A percentile compares a stretch with the other conserved stretches of the same genome.
Conservation (phyloP, 176 grass and related monocot genomes). For the Carex scoparia region DNA sequence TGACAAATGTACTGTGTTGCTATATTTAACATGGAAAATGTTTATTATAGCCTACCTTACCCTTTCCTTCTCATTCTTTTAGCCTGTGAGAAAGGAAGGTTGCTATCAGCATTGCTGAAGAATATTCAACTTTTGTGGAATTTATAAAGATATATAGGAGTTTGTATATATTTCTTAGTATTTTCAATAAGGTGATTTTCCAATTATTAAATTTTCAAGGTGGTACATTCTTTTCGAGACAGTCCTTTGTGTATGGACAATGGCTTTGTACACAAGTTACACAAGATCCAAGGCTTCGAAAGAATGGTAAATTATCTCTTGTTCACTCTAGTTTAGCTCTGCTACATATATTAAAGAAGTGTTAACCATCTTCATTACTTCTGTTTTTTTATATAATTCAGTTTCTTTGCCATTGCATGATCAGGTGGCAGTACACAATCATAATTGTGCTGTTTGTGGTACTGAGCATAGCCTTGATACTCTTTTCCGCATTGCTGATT, state of each 20-base stretch:
- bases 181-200: neutral
- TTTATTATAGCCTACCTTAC: neutral
- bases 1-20: neutral
- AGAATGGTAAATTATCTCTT: constrained; percentile 31
- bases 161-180: neutral
- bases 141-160: neutral
- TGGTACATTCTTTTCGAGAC: constrained; percentile 43
- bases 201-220: constrained; percentile 24
- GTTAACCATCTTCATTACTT: neutral
- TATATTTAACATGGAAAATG: constrained; percentile 2
- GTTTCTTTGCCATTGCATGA: neutral
- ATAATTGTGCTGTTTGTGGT: constrained; percentile 22
- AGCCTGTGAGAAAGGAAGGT: neutral
- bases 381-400: constrained; percentile 10
- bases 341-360: neutral
- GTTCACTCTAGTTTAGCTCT: neutral
- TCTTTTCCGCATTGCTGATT: constrained; percentile 26
- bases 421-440: constrained; percentile 41
- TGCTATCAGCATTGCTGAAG: neutral
- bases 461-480: constrained; percentile 26
- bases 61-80: neutral
- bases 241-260: constrained; percentile 32
- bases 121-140: constrained; percentile 1
- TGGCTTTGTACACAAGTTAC: constrained; percentile 28
- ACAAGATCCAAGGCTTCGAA: constrained; percentile 29